Conservation (phyloP, 208 protist genomes). For the Trypanosoma avium region DNA sequence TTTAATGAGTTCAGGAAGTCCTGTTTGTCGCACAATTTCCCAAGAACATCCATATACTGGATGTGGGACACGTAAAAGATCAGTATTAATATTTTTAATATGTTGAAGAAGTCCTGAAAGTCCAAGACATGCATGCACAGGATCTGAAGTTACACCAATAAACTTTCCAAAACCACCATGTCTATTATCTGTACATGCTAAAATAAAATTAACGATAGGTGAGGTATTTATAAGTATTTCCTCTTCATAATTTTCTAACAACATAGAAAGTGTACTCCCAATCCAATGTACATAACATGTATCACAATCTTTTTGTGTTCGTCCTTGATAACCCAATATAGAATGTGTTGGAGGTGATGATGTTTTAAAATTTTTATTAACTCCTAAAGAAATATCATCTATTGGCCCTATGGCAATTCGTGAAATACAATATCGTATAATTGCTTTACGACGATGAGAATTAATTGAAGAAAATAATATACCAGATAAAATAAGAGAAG, state of each 20-base stretch:
- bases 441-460: constrained; percentile 14
- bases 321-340: constrained; percentile 31
- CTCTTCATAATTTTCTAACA: constrained; percentile 7
- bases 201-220: constrained; percentile 16
- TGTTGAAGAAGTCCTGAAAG: constrained; percentile 23
- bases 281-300: constrained; percentile 55
- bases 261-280: constrained; percentile 23
- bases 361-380: neutral
- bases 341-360: neutral
- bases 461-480: constrained; percentile 16
- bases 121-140: constrained; percentile 24
- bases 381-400: neutral
- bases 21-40: constrained; percentile 9
- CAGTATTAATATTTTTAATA: neutral
- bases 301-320: constrained; percentile 38
- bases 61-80: constrained; percentile 12
- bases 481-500: constrained; percentile 37
- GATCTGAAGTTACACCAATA: constrained; percentile 9
- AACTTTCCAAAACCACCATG: constrained; percentile 13
- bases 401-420: constrained; percentile 6
- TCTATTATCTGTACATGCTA: constrained; percentile 2
- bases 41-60: constrained; percentile 30
- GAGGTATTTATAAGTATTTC: constrained; percentile 6
- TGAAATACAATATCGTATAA: constrained; percentile 18
- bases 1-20: constrained; percentile 7